Evolutionary conservation across 257 asterid species (phyloP).

Genomic region (Ilex asprella): DNA sequence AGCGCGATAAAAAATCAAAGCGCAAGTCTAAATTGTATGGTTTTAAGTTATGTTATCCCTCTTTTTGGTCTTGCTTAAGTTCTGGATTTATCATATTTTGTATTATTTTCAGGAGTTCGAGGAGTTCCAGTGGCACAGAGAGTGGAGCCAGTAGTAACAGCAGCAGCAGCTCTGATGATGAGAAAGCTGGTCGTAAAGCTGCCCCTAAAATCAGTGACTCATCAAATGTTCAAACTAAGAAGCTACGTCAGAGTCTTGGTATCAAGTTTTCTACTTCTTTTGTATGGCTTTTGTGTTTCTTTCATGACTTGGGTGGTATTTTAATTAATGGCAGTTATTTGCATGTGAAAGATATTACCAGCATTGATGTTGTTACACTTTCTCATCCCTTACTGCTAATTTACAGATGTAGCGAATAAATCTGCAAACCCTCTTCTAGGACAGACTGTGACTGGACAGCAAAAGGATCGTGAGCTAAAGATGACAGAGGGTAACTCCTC

Average conservation of each 20-base stretch:
- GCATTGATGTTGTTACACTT: neutral
- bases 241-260: slow-evolving; percentile 32
- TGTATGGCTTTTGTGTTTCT: slow-evolving; percentile 5
- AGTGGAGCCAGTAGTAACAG: slow-evolving; percentile 23
- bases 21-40: slow-evolving; percentile 50
- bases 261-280: slow-evolving; percentile 8
- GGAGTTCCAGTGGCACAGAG: slow-evolving; percentile 60
- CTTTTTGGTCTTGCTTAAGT: neutral
- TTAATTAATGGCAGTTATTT: slow-evolving; percentile 2
- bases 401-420: slow-evolving; percentile 32
- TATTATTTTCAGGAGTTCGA: slow-evolving; percentile 42
- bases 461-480: slow-evolving; percentile 28
- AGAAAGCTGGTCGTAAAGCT: slow-evolving; percentile 27
- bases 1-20: slow-evolving; percentile 36
- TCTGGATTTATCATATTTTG: neutral
- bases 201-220: slow-evolving; percentile 24
- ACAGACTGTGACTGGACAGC: slow-evolving; percentile 24
- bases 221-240: slow-evolving; percentile 21
- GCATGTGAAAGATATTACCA: neutral
- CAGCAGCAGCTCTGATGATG: slow-evolving; percentile 66
- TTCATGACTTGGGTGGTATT: neutral
- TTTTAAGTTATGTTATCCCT: slow-evolving; percentile 1
- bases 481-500: slow-evolving; percentile 26
- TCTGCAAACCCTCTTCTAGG: slow-evolving; percentile 21
- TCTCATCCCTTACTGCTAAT: slow-evolving; percentile 8